Percentiles rank a stretch among this genome's conserved stretches.
Evolutionary conservation across 129 eudicot species (phyloP).

Genomic region (Sambucus nigra): DNA sequence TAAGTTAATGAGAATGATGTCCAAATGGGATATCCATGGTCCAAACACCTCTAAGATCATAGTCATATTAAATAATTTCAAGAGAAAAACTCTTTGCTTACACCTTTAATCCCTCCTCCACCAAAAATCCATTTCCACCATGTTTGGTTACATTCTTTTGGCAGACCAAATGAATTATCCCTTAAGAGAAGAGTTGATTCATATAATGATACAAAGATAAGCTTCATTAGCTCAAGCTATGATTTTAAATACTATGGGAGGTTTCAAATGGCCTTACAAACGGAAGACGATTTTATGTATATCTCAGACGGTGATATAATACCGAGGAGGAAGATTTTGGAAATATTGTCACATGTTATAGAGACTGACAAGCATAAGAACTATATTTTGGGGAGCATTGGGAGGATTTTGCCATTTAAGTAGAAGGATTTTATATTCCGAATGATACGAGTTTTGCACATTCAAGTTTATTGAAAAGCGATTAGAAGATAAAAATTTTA

Average conservation of each 20-base stretch:
- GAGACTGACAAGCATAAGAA: constrained; percentile 86
- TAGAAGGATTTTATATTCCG: constrained; percentile 85
- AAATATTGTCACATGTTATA: constrained; percentile 74
- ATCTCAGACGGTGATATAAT: constrained; percentile 89
- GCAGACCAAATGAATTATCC: constrained; percentile 64
- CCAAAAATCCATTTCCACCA: constrained; percentile 83
- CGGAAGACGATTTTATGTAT: constrained; percentile 77
- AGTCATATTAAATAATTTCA: no score
- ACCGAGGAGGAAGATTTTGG: constrained; percentile 76
- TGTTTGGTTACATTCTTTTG: constrained; percentile 86
- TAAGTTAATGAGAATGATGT: constrained; percentile 76
- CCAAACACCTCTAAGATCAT: constrained; percentile 45
- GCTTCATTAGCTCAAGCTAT: no score
- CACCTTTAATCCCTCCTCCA: constrained; percentile 74
- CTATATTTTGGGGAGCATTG: constrained; percentile 86
- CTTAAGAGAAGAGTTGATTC: constrained; percentile 61
- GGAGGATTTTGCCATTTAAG: constrained; percentile 83
- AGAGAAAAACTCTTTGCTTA: constrained; percentile 81
- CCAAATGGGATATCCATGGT: constrained; percentile 59
- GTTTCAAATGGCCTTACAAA: no score
- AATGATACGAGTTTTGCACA: no score
- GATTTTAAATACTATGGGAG: no score
- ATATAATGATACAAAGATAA: constrained; percentile 66
- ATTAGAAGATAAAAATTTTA: no score
- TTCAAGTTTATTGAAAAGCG: no score